Evolutionary conservation across 345 rosid genomes (phyloP), one percentile per base, ranked within the genome.

Genomic region (Eucalyptus cladocalyx): DNA sequence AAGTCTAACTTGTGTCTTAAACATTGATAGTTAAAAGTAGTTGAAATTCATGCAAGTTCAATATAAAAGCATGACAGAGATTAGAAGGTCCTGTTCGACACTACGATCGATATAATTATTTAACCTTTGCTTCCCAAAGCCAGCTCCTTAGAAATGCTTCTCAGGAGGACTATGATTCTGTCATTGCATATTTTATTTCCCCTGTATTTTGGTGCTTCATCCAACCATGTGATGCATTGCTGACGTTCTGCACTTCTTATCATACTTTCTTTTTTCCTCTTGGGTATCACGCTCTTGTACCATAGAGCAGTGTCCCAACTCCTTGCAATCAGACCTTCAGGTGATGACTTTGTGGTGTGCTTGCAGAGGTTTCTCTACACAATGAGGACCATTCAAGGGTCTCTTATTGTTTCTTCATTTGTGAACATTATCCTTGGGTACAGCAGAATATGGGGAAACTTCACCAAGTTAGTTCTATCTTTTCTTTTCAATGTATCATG

Each of bases 351-450:
- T 86, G 49, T 50, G 87, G 11, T 86, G 86, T 91, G 86, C 43
- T 90, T 93, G 93, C 95, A 98, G 99, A 94, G 97, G 91, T 98
- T 98, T 90, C 90, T 89, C 54, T 94, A 91, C 90, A 93, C 93
- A 15, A 97, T 98, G 58, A 96, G 99, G 93, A 96, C 98, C 30
- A 93, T 98, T 90, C 99, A 98, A 91, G 99, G 99, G 89, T 96
- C 99, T 9, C 86, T 98, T 24, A 98, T 98, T 88, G 95, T 98
- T 91, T 95, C 97, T 80, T 96, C 99, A 8, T 96, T 98, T 83
- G 53, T 95, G 91, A 97, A 96, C 93, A 96, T 98, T 72, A 90
- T 96, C 87, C 92, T 97, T 69, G 99, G 99, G 42, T 98, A 92
- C 88, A 89, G 99, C 91, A 91, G 88, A 76, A 92, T 91, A 26